Evolutionary conservation across 2,329 filamentous ascomycete genomes (phyloP), one percentile per base, ranked within the genome.

Genomic region (Apiospora koreana): DNA sequence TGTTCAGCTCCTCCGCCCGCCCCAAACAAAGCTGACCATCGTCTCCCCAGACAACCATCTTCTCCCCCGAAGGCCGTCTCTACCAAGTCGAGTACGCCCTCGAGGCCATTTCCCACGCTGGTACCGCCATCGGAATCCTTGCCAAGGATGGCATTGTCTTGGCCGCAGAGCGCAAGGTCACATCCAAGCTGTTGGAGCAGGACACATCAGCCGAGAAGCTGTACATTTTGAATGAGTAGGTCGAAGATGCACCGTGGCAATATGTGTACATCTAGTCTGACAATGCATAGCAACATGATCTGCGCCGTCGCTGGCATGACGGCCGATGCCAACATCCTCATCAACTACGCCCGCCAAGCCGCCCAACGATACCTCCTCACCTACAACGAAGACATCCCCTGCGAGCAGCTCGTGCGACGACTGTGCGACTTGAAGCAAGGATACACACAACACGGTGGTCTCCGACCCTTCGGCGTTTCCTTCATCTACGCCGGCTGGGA

Each of bases 401-500:
- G 96, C 86, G 96, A 99, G 83, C 96, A 99, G 84, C 93, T 99
- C 71, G 96, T 99, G 72, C 94, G 96, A 78, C 91, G 94, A 77
- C 89, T 99, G 78, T 99, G 97, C 85, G 96, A 99, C 86, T 86
- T 98, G 76, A 99, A 99, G 88, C 96, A 99, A 85, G 95, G 96
- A 73, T 99, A 99, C 86, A 99, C 96, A 74, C 96, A 99, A 83
- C 96, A 98, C 80, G 96, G 96, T 88, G 96, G 96, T 86, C 93
- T 99, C 71, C 94, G 96, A 77, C 96, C 96, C 21, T 99, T 99
- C 78, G 96, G 96, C 83, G 96, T 99, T 65, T 98, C 95, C 65
- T 98, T 99, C 89, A 98, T 99, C 88, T 99, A 99, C 81, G 97
- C 97, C 67, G 96, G 96, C 72, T 99, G 95, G 89, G 96, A 99